Evolutionary conservation across 306 rosid genomes (phyloP), one percentile per base, ranked within the genome.

Genomic region (Fragaria nilgerrensis): DNA sequence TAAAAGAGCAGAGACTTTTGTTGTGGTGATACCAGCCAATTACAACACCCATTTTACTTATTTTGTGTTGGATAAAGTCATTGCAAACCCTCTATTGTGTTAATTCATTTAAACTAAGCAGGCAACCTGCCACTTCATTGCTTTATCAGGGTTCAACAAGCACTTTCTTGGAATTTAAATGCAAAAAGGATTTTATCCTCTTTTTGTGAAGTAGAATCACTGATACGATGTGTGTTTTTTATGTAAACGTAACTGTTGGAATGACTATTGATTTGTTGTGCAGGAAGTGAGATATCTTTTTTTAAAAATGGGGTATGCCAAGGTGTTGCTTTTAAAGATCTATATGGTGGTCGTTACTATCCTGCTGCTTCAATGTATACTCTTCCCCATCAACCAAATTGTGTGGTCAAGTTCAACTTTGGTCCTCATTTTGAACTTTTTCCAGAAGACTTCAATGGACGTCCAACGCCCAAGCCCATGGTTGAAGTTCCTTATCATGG

Each of bases 331-430:
- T 96, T 89, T 84, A 88, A 88, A 77, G 98, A 92, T 84, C 87
- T 92, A 36, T 83, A 78, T n/a, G 99, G 97, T 36, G 99, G 99
- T 65, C 92, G 90, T 36, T 92, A 96, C 79, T 92, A 92, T 76
- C 99, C 97, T 55, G 97, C 97, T 71, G 98, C 99, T 67, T 96
- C 99, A 70, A 89, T 96, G 98, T 92, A 78, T 77, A 96, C 97
- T 34, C 94, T 91, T 47, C 99, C 99, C 61, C 88, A 87, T 83
- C 97, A 91, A 81, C 91, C 92, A 50, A 96, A 91, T 83, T 96
- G 99, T 87, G 82, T 81, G 9, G 96, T 96, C 68, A 88, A 86
- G 88, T 96, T 96, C 92, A 96, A 96, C 85, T 96, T 96, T 39
- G 97, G 99, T 80, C 99, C 97, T 3, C 88, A 96, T 68, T 96